phyloP scores from a whole-genome alignment of 2,329 filamentous ascomycete species.

The Epichloe glyceriae region DNA sequence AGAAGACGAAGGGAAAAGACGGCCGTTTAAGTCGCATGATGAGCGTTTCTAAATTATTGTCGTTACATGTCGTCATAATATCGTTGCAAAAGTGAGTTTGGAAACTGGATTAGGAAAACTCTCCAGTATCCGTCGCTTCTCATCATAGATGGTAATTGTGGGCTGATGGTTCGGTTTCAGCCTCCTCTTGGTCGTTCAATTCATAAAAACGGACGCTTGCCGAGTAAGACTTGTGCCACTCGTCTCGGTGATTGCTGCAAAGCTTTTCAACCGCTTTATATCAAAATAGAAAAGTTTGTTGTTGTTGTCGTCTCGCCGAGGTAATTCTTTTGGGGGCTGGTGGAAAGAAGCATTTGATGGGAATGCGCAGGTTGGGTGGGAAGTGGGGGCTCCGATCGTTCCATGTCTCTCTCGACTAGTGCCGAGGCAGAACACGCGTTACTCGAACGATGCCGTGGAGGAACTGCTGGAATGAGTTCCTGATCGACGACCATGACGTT shows the following conservation, averaged over 20 bases:
- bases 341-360: background rate
- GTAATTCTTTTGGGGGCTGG: background rate
- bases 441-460: constrained; percentile 48
- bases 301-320: background rate
- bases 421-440: constrained; percentile 11
- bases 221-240: constrained; percentile 14
- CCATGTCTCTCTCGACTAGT: background rate
- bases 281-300: background rate
- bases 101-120: constrained; percentile 2
- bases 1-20: background rate
- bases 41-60: constrained; percentile 9
- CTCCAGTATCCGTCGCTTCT: background rate
- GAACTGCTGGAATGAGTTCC: constrained; percentile 50
- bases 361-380: background rate
- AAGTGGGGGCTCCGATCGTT: background rate
- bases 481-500: constrained; percentile 34
- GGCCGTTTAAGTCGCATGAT: constrained; percentile 3
- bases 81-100: constrained; percentile 11
- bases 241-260: constrained; percentile 22
- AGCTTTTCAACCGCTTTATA: constrained; percentile 25
- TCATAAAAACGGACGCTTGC: constrained; percentile 6
- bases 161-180: background rate
- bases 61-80: constrained; percentile 15
- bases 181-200: constrained; percentile 4
- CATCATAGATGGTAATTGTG: background rate